Conservation (phyloP, 2,329 filamentous ascomycete species). For the Aureobasidium sp. region DNA sequence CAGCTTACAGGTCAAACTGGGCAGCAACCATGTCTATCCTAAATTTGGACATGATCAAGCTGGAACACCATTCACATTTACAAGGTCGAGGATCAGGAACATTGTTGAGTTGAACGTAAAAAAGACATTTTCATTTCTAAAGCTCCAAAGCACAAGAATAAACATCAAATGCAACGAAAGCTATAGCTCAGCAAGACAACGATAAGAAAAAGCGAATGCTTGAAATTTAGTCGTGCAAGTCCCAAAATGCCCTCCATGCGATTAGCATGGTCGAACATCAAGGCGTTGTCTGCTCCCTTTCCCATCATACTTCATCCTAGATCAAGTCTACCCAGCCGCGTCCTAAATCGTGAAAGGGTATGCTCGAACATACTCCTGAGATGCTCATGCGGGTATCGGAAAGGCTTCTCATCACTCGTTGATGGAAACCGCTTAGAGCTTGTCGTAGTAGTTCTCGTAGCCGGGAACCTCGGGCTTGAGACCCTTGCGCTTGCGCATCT, state of each 20-base stretch:
- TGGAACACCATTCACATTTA: neutral
- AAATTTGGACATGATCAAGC: neutral
- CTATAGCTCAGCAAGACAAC: conserved; percentile 6
- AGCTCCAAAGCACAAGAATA: neutral
- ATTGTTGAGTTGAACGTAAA: neutral
- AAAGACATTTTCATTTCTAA: conserved; percentile 9
- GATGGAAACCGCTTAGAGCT: conserved; percentile 60
- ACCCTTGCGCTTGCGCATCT: conserved; percentile 99
- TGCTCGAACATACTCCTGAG: conserved; percentile 8
- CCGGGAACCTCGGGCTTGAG: conserved; percentile 92
- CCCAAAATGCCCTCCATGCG: neutral
- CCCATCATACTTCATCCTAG: conserved; percentile 1
- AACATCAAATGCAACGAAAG: conserved; percentile 4
- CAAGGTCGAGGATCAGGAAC: neutral
- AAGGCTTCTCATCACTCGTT: conserved; percentile 9
- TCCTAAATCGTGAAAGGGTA: conserved; percentile 8
- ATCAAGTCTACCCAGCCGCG: conserved; percentile 12
- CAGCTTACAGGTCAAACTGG: no score
- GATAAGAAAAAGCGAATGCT: conserved; percentile 2
- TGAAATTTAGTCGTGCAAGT: neutral
- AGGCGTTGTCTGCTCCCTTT: neutral
- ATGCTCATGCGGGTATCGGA: conserved; percentile 12
- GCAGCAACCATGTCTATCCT: neutral
- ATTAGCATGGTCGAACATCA: conserved; percentile 5
- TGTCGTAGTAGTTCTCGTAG: conserved; percentile 98